These are phyloP conservation scores for Dictyostelium purpureum DNA, from an alignment of 78 protist species.

Conservation along the genomic window DNA sequence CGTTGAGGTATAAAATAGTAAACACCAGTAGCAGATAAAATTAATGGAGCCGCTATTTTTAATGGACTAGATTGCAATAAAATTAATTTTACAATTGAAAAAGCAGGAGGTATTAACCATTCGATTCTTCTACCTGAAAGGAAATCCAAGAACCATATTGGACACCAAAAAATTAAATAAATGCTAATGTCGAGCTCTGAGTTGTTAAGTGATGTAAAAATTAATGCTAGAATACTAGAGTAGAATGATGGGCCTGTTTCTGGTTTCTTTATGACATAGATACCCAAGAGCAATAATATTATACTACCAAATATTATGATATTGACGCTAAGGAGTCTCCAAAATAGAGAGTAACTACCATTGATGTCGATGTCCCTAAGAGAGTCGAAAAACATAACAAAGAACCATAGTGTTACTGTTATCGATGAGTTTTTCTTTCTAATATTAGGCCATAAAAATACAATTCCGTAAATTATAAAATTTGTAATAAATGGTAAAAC, in stretches of 20 bases:
- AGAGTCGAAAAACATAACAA: conserved; percentile 33
- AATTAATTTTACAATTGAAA: conserved; percentile 9
- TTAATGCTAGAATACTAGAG: neutral
- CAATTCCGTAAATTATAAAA: conserved; percentile 50
- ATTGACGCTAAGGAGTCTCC: conserved; percentile 36
- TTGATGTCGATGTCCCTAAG: conserved; percentile 13
- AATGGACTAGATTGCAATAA: conserved; percentile 7
- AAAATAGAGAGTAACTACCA: conserved; percentile 1
- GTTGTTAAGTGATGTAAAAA: conserved; percentile 18
- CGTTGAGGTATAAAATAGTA: conserved; percentile 38
- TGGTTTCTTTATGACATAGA: conserved; percentile 63
- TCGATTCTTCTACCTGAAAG: conserved; percentile 50
- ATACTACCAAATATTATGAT: conserved; percentile 66
- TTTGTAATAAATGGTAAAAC: conserved; percentile 39
- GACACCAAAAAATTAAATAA: conserved; percentile 53
- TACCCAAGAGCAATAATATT: conserved; percentile 36
- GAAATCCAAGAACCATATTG: conserved; percentile 64
- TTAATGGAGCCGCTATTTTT: conserved; percentile 22
- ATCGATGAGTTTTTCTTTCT: conserved; percentile 49
- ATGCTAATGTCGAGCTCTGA: conserved; percentile 22
- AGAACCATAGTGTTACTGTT: conserved; percentile 55
- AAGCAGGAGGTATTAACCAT: conserved; percentile 59
- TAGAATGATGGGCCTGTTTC: conserved; percentile 55
- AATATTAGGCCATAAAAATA: conserved; percentile 62
- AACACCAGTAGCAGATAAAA: conserved; percentile 16